Base-by-base conservation (phyloP, 805 yeast species). In the Grigorovia jiainica region DNA sequence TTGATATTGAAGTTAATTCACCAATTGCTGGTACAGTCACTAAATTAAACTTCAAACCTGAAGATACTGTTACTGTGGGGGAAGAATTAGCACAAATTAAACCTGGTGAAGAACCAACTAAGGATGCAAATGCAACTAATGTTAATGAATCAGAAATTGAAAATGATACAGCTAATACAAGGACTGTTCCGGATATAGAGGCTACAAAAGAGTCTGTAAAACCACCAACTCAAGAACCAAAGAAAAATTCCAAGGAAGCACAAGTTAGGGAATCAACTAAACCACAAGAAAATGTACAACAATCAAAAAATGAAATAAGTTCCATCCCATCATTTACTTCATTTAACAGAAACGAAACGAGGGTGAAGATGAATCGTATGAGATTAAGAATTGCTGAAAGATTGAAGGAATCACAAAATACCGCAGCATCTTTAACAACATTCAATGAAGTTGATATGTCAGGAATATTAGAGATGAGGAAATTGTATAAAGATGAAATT, bases 361-460 rank as follows among this genome's bases (percentile, higher is more conserved):
- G 87, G 64, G 94, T 92, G 50, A 90, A 90, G 75, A 90, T 90
- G 97, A 92, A 89, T 80, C 85, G 98, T 74, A 92, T 90, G 97
- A 83, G 98, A 72, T 69, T 86, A 70, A 86, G 98, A 76, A 92
- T 92, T 53, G 95, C 98, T 47, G 97, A 90, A 74, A 86, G 98
- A 71, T 82, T 90, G 63, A 90, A 90, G 86, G 97, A 92, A 74
- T 85, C 97, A 29, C 98, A 90, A 71, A 92, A 92, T 75, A 89
- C 97, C 43, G 95, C 97, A 52, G 98, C 98, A 31, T 86, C 97
- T 37, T 78, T 90, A 62, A 90, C 98, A 43, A 90, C 98, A 39
- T 90, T 90, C 78, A 90, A 90, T 70, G 98, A 90, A 72, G 95
- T 87, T 50, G 98, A 90, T 70, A 92, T 90, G 97, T 73, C 92